phyloP scores from a whole-genome alignment of 73 alveolate species.

The Stentor coeruleus region DNA sequence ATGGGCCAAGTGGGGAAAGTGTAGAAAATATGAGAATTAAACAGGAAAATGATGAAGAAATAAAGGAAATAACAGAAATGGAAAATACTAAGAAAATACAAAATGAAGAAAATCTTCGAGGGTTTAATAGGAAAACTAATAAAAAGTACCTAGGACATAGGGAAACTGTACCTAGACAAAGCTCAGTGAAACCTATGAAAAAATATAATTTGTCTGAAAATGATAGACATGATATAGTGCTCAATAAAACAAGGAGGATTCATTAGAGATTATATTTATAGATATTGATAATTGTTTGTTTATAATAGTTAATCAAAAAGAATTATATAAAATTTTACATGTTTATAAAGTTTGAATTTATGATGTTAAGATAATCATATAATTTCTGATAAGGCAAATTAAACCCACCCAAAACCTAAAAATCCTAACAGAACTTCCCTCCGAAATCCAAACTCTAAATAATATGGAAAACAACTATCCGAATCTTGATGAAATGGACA shows the following conservation, averaged over 20 bases:
- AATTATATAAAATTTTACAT: too few relatives aligned
- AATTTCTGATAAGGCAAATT: too few relatives aligned
- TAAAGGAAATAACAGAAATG: neutral
- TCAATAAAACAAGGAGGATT: too few relatives aligned
- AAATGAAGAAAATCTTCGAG: neutral
- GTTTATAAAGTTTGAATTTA: too few relatives aligned
- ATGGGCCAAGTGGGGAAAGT: neutral
- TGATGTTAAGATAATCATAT: too few relatives aligned
- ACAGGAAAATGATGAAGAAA: neutral
- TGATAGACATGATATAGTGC: neutral
- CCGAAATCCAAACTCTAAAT: too few relatives aligned
- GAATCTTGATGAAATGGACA: constrained; percentile 23
- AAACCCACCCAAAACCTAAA: neutral
- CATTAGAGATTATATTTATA: too few relatives aligned
- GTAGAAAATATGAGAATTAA: neutral
- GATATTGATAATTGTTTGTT: too few relatives aligned
- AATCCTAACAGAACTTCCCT: too few relatives aligned
- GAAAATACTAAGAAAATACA: neutral
- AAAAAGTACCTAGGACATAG: neutral
- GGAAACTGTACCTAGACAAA: neutral
- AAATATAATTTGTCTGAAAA: neutral
- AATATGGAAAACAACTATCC: neutral
- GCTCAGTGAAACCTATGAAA: neutral
- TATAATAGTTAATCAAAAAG: too few relatives aligned
- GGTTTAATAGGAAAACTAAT: too few relatives aligned